A percentile compares a stretch with the other conserved stretches of the same genome.
Conservation (phyloP, 78 protist genomes). For the Guillardia theta region DNA sequence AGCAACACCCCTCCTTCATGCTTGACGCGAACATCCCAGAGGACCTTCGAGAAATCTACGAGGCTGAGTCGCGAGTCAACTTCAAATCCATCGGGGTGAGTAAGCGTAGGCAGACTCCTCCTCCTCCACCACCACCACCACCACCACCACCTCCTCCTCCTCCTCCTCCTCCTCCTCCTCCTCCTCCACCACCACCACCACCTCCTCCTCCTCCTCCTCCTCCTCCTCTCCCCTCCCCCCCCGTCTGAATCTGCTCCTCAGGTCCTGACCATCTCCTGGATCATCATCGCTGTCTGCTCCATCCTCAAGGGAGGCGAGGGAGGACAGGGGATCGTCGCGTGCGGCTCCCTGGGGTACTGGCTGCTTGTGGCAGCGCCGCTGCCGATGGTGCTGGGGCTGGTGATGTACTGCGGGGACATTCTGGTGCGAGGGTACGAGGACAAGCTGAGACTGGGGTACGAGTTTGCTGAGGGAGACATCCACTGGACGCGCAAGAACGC, state of each 20-base stretch:
- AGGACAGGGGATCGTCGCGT: not conserved
- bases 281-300: not conserved
- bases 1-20: not conserved
- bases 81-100: not conserved
- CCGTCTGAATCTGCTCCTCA: not conserved
- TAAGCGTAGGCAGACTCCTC: no score
- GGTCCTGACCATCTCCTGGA: not conserved
- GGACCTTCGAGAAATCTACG: not conserved
- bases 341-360: conserved; percentile 35
- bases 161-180: not conserved
- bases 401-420: not conserved
- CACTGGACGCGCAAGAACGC: not conserved
- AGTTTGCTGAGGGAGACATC: conserved; percentile 24
- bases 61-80: not conserved
- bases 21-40: not conserved
- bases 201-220: not conserved
- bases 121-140: not conserved
- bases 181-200: not conserved
- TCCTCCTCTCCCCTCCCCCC: not conserved
- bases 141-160: not conserved
- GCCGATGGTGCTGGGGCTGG: not conserved
- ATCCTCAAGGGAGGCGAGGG: conserved; percentile 7
- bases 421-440: not conserved
- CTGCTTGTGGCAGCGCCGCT: not conserved
- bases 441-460: not conserved